Evolutionary conservation across 805 yeast species (phyloP), one percentile per base, ranked within the genome.

Genomic region (Candida nitratophila): DNA sequence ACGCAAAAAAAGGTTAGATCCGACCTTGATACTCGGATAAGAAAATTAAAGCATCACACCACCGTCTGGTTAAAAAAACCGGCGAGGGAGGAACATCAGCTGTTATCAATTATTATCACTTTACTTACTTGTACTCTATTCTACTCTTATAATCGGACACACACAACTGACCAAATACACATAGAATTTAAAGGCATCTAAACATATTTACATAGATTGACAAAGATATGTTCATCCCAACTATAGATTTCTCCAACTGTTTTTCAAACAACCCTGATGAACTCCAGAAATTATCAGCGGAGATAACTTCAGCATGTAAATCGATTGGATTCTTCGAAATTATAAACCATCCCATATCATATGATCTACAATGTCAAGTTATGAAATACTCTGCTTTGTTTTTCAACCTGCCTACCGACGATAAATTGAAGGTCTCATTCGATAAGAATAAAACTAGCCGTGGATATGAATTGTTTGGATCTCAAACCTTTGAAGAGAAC

Each of bases 401-500:
- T 42, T 64, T 64, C 41, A 50, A 49, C 6, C 45, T 52, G 4
- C 40, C 50, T 6, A 37, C 43, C 15, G 55, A 58, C 42, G 51
- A 50, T 41, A 55, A 57, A 42, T n/a, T 40, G 47, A 56, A 56
- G 43, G 45, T 58, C 39, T 44, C 43, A 39, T 50, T 56, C 43
- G 57, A 53, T 19, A 46, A 39, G n/a, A 48, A 35, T 27, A 51
- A 46, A 3, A 55, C 55, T 43, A 58, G 55, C 41, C 47, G 59
- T 41, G 58, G 63, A 15, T 56, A 55, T 49, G 54, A 59, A 15
- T 47, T 53, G 26, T 41, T 56, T 43, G 57, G 60, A 4, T 48
- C 50, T 39, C 55, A 51, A 43, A 50, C 52, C 29, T 53, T 52
- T 41, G 51, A 52, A 37, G 38, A 47, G 33, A 39, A 41, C 5